Conservation (phyloP, 352 stramenopile genomes). For the Pythium apleroticum region DNA sequence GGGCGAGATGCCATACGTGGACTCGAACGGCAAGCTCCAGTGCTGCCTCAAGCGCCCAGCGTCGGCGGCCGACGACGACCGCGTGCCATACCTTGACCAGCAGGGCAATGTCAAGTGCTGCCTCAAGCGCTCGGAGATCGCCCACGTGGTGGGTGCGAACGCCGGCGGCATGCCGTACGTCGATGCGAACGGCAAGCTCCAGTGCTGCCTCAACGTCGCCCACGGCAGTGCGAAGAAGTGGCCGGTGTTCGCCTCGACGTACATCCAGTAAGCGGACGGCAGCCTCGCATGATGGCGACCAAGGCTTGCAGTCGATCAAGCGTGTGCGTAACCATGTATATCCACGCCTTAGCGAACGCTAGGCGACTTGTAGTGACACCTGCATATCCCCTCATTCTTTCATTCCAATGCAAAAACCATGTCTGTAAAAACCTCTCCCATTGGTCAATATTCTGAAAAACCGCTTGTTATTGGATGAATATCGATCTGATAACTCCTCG, state of each 20-base stretch:
- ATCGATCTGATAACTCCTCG: neutral
- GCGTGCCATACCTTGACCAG: constrained; percentile 1
- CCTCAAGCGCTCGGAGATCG: neutral
- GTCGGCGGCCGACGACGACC: neutral
- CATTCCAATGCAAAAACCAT: neutral
- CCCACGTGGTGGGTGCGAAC: neutral
- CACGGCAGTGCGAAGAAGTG: neutral
- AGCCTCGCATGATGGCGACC: neutral
- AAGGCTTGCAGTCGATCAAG: neutral
- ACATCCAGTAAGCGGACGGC: constrained; percentile 2
- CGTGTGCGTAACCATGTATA: neutral
- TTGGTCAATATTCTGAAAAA: neutral
- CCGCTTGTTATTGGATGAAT: neutral
- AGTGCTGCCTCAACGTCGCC: constrained; percentile 14
- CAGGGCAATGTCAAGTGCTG: neutral
- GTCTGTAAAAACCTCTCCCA: neutral
- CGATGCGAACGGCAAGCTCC: constrained; percentile 12
- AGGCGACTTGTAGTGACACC: neutral
- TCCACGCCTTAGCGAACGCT: neutral
- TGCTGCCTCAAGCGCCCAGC: neutral
- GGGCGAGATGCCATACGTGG: neutral
- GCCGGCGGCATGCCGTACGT: constrained; percentile 11
- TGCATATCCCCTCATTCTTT: neutral
- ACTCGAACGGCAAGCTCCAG: neutral
- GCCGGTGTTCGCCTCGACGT: neutral